These are phyloP conservation scores for Aspergillus campestris DNA, from an alignment of 495 filamentous ascomycete species.

Conservation along the genomic window DNA sequence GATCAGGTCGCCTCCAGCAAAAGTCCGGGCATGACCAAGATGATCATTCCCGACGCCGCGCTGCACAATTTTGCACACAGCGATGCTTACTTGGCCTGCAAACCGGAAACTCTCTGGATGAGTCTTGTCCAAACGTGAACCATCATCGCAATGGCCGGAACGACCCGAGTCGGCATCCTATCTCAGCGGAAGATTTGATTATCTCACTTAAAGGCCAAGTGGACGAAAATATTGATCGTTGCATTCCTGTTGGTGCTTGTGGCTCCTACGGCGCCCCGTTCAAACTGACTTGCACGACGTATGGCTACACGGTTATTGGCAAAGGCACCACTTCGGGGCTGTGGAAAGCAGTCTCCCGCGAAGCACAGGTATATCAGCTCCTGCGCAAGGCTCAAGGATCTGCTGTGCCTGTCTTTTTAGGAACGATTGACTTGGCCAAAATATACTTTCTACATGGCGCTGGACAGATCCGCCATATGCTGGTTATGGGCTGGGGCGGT, in stretches of 20 bases:
- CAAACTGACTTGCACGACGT: slow-evolving; percentile 25
- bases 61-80: slow-evolving; percentile 34
- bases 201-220: slow-evolving; percentile 10
- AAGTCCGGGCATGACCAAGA: slow-evolving; percentile 1
- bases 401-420: slow-evolving; percentile 34
- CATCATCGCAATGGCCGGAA: slow-evolving; percentile 17
- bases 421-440: slow-evolving; percentile 28
- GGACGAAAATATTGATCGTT: slow-evolving; percentile 14
- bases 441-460: slow-evolving; percentile 27
- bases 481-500: slow-evolving; percentile 40
- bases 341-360: slow-evolving; percentile 27
- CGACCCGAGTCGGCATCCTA: slow-evolving; percentile 8
- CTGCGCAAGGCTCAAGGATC: slow-evolving; percentile 28
- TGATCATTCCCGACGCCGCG: background rate
- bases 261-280: slow-evolving; percentile 28
- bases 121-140: slow-evolving; percentile 30
- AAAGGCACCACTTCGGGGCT: slow-evolving; percentile 34
- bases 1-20: slow-evolving; percentile 6
- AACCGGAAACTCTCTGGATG: slow-evolving; percentile 22
- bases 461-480: slow-evolving; percentile 35
- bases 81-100: slow-evolving; percentile 37
- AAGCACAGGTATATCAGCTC: slow-evolving; percentile 31
- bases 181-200: slow-evolving; percentile 8
- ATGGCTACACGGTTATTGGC: slow-evolving; percentile 39
- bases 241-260: slow-evolving; percentile 11